Conservation (phyloP, 2,329 filamentous ascomycete genomes). For the Calonectria leucothoes region DNA sequence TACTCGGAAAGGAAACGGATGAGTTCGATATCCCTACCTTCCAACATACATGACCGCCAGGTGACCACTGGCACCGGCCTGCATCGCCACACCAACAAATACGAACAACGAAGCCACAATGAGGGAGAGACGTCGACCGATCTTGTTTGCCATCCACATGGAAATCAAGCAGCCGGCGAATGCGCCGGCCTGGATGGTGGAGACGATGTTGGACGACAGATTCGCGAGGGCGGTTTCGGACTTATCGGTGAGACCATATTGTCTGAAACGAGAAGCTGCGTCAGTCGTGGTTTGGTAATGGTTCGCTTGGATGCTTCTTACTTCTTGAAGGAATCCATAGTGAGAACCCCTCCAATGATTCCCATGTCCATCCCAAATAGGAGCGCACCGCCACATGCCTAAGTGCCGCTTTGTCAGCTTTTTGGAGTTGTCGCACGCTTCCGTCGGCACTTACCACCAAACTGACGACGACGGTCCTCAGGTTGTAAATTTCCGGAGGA, state of each 20-base stretch:
- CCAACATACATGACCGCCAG: slow-evolving; percentile 14
- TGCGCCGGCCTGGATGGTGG: slow-evolving; percentile 18
- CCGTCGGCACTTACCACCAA: slow-evolving; percentile 9
- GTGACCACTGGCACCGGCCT: slow-evolving; percentile 7
- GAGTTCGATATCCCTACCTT: not conserved
- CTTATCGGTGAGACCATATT: slow-evolving; percentile 12
- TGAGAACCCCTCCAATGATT: slow-evolving; percentile 16
- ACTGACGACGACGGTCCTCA: slow-evolving; percentile 20
- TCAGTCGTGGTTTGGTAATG: not conserved
- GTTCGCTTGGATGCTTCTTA: not conserved
- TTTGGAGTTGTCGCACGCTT: not conserved
- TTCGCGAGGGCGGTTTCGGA: slow-evolving; percentile 10
- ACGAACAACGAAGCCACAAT: not conserved
- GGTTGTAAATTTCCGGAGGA: slow-evolving; percentile 24
- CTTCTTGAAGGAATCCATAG: slow-evolving; percentile 1
- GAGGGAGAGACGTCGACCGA: slow-evolving; percentile 19
- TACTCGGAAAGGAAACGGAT: not conserved
- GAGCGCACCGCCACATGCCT: slow-evolving; percentile 11
- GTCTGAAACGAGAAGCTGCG: not conserved
- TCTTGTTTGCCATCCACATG: slow-evolving; percentile 19
- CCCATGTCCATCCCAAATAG: slow-evolving; percentile 21
- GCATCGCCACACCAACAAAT: slow-evolving; percentile 6
- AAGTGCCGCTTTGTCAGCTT: not conserved
- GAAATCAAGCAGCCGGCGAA: slow-evolving; percentile 20
- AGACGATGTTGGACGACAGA: slow-evolving; percentile 24